These are phyloP conservation scores for Pseudoperonospora humuli DNA, from an alignment of 352 stramenopile genomes.

Conservation along the genomic window DNA sequence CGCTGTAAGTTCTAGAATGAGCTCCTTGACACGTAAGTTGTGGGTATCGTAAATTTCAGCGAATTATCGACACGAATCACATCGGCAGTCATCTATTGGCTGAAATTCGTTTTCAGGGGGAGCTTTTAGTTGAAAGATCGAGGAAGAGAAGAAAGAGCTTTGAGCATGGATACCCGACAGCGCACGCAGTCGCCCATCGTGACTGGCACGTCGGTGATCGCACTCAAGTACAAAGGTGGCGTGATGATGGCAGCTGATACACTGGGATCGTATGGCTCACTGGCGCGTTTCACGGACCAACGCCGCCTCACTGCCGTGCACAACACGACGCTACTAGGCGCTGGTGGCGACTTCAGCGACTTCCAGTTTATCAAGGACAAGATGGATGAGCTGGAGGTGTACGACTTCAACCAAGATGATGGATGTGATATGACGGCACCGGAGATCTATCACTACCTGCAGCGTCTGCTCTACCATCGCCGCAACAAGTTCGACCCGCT, in stretches of 20 bases:
- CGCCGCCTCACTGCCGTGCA: conserved; percentile 81
- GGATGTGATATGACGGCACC: conserved; percentile 90
- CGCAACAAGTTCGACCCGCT: conserved; percentile 98
- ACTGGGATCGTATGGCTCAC: conserved; percentile 94
- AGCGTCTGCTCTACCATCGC: conserved; percentile 97
- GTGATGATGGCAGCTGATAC: conserved; percentile 98
- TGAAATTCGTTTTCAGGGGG: conserved; percentile 7
- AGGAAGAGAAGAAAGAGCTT: conserved; percentile 7
- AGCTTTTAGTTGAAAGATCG: conserved; percentile 24
- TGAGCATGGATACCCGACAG: conserved; percentile 58
- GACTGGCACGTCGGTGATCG: conserved; percentile 97
- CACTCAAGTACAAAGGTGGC: conserved; percentile 91
- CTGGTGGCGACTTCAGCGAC: conserved; percentile 95
- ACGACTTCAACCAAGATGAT: conserved; percentile 94
- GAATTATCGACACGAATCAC: background rate
- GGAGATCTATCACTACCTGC: conserved; percentile 96
- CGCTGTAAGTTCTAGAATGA: conserved; percentile 12
- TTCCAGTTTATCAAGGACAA: conserved; percentile 95
- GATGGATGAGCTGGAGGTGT: conserved; percentile 90
- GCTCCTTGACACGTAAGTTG: conserved; percentile 1
- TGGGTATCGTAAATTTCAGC: background rate
- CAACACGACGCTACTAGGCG: conserved; percentile 92
- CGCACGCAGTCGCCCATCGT: conserved; percentile 93
- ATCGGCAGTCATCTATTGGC: conserved; percentile 3
- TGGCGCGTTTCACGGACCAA: conserved; percentile 96